phyloP scores from a whole-genome alignment of 129 eudicot genomes.

The Flaveria bidentis region DNA sequence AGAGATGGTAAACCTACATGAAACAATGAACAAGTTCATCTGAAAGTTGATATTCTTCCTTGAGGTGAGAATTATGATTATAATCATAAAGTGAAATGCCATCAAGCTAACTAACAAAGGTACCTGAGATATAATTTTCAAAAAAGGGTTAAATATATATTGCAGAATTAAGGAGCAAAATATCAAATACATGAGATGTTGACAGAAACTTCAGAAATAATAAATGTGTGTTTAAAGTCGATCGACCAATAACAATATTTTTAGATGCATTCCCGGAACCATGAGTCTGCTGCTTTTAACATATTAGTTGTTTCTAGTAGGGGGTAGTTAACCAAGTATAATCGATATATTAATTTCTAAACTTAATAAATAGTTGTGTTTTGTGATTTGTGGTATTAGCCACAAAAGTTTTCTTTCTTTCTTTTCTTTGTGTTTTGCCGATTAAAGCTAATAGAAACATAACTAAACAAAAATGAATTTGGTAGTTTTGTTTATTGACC shows the following conservation, averaged over 20 bases:
- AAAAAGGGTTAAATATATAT: neutral
- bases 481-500: too few species aligned
- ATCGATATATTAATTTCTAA: too few species aligned
- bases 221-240: neutral
- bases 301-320: too few species aligned
- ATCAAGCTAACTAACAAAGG: conserved; percentile 81
- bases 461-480: too few species aligned
- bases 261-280: neutral
- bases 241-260: neutral
- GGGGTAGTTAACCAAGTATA: too few species aligned
- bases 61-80: conserved; percentile 56
- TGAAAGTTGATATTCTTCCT: conserved; percentile 91
- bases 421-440: too few species aligned
- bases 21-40: conserved; percentile 83
- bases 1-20: conserved; percentile 47
- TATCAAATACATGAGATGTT: neutral
- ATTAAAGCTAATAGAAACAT: too few species aligned
- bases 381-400: too few species aligned
- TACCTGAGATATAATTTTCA: conserved; percentile 51
- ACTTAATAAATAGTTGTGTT: too few species aligned
- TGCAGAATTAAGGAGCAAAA: neutral
- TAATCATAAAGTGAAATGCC: conserved; percentile 58
- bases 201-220: too few species aligned
- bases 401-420: too few species aligned
- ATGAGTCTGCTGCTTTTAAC: neutral